A percentile compares a stretch with the other conserved stretches of the same genome.
Conservation (phyloP, 257 asterid genomes). For the Ocimum tenuiflorum region DNA sequence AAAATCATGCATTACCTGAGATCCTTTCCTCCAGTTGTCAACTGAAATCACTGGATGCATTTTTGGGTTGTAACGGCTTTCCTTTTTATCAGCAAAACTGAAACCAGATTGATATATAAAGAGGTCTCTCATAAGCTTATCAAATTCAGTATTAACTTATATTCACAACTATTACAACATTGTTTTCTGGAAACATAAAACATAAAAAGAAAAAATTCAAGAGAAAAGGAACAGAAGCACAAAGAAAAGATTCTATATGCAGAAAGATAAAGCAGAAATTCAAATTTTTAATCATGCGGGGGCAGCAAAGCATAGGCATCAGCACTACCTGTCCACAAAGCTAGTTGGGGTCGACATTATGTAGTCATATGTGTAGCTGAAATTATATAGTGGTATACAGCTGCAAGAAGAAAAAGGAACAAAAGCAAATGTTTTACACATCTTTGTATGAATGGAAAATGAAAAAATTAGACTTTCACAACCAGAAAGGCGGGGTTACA, state of each 20-base stretch:
- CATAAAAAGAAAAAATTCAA: background rate
- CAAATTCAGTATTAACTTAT: background rate
- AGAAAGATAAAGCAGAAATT: background rate
- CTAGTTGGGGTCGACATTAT: conserved; percentile 81
- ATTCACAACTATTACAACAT: background rate
- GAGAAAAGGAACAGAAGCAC: background rate
- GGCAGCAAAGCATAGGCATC: conserved; percentile 13
- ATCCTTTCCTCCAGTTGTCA: conserved; percentile 90
- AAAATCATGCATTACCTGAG: conserved; percentile 57
- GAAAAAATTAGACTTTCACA: background rate
- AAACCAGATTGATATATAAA: conserved; percentile 18
- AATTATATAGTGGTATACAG: conserved; percentile 93
- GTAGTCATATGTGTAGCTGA: conserved; percentile 87
- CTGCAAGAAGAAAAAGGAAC: conserved; percentile 36
- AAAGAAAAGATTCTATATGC: background rate
- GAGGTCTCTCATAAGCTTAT: conserved; percentile 8
- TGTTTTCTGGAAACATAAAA: background rate
- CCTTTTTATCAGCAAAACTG: conserved; percentile 93
- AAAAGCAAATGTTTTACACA: conserved; percentile 16
- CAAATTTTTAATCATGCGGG: background rate
- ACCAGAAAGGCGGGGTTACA: background rate
- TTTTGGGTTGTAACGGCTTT: conserved; percentile 92
- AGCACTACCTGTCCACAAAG: conserved; percentile 81
- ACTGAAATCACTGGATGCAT: conserved; percentile 82
- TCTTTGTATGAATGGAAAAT: background rate